These are phyloP conservation scores for Paramarasmius palmivorus DNA, from an alignment of 1,284 basidiomycete species.

Conservation along the genomic window DNA sequence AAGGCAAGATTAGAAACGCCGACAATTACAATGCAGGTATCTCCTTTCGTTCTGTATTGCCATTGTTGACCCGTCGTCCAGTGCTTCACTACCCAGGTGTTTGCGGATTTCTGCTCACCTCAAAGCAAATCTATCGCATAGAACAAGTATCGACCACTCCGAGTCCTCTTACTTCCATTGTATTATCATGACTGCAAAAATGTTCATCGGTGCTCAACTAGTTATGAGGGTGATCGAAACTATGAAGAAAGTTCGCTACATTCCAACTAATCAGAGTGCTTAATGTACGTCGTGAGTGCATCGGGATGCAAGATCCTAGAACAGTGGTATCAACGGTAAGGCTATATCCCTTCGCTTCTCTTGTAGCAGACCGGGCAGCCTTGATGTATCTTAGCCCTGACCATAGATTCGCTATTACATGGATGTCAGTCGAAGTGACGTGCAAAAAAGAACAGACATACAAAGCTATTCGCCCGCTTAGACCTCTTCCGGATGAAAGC, in stretches of 20 bases:
- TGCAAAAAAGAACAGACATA: conserved; percentile 37
- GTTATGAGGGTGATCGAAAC: too few relatives aligned
- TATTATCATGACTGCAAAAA: too few relatives aligned
- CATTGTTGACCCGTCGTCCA: background rate
- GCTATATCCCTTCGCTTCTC: conserved; percentile 47
- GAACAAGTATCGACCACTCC: too few relatives aligned
- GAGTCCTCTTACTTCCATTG: too few relatives aligned
- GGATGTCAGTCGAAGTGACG: background rate
- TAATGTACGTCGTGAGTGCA: too few relatives aligned
- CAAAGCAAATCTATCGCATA: too few relatives aligned
- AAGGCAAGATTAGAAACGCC: conserved; percentile 16
- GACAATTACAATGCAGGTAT: conserved; percentile 24
- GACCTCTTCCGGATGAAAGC: conserved; percentile 34
- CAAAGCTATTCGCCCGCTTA: conserved; percentile 75
- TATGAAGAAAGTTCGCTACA: too few relatives aligned
- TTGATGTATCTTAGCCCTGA: conserved; percentile 61
- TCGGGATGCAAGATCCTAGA: too few relatives aligned
- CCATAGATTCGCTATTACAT: conserved; percentile 61
- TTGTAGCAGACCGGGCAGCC: conserved; percentile 79
- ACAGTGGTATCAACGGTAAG: too few relatives aligned
- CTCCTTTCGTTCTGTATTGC: background rate
- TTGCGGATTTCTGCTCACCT: too few relatives aligned
- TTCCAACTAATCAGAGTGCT: too few relatives aligned
- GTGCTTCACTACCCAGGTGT: conserved; percentile 2
- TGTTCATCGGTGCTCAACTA: too few relatives aligned